A percentile compares a stretch with the other conserved stretches of the same genome.
Conservation (phyloP, 164 flowering plant genomes). For the Annona cherimola region DNA sequence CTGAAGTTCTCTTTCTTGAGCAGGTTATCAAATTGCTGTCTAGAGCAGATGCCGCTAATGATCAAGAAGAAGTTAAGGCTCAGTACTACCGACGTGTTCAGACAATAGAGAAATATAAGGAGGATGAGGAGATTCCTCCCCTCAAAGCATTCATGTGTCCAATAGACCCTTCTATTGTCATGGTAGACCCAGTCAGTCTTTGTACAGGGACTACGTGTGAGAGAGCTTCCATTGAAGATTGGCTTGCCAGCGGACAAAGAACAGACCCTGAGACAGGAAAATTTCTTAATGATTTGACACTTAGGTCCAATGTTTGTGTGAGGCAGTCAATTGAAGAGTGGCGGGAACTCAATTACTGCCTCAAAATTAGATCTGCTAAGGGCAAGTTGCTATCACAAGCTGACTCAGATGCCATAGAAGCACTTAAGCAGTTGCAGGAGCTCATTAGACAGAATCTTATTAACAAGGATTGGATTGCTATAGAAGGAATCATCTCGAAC, state of each 20-base stretch:
- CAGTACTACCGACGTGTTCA: constrained; percentile 42
- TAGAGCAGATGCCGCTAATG: constrained; percentile 67
- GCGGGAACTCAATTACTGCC: constrained; percentile 70
- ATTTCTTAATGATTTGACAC: constrained; percentile 42
- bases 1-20: constrained; percentile 51
- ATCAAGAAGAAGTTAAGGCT: constrained; percentile 44
- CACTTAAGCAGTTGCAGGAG: constrained; percentile 42
- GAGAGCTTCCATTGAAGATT: constrained; percentile 45
- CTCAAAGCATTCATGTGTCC: constrained; percentile 51
- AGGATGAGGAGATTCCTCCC: constrained; percentile 43
- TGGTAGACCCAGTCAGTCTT: constrained; percentile 77
- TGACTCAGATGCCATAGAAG: constrained; percentile 34
- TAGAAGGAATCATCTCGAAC: constrained; percentile 47
- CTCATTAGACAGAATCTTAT: constrained; percentile 52
- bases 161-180: constrained; percentile 30
- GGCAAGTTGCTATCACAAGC: constrained; percentile 30
- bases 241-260: constrained; percentile 43
- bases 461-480: constrained; percentile 65
- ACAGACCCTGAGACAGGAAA: constrained; percentile 59
- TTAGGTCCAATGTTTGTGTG: constrained; percentile 51
- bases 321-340: constrained; percentile 72
- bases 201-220: constrained; percentile 69
- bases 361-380: constrained; percentile 46
- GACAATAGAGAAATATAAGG: constrained; percentile 36
- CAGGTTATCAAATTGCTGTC: constrained; percentile 67